Conservation (phyloP, 1,139 yeast species). For the Candida tetrigidarum region DNA sequence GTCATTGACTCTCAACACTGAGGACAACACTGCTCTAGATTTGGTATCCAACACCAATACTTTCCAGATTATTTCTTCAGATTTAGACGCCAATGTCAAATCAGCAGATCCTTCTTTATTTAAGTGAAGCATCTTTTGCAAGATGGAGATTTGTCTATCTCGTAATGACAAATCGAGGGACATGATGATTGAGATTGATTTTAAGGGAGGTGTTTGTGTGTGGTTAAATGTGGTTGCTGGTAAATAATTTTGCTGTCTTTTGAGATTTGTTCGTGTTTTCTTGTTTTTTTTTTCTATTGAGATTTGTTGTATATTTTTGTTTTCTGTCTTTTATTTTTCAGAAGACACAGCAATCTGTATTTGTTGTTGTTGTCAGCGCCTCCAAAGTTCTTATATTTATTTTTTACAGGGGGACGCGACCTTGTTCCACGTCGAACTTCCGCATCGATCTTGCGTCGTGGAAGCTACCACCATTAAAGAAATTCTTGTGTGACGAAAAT, state of each 20-base stretch:
- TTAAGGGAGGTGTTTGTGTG: not conserved
- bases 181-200: not conserved
- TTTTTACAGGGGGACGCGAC: not conserved
- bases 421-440: too few species aligned
- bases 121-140: conserved; percentile 84
- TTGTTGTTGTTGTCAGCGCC: not conserved
- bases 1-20: conserved; percentile 90
- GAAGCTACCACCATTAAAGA: too few species aligned
- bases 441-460: too few species aligned
- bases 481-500: conserved; percentile 1
- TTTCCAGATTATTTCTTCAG: conserved; percentile 84
- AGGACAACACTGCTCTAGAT: conserved; percentile 84
- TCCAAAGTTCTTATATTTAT: too few species aligned
- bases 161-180: conserved; percentile 27
- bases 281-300: not conserved
- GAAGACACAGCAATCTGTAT: not conserved
- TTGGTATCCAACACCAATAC: conserved; percentile 83
- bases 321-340: not conserved
- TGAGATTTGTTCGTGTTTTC: not conserved
- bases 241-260: conserved; percentile 6
- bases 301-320: too few species aligned
- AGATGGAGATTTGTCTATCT: conserved; percentile 44
- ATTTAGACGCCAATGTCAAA: conserved; percentile 53
- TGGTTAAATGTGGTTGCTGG: not conserved
- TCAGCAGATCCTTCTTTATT: conserved; percentile 63